A percentile compares a stretch with the other conserved stretches of the same genome.
phyloP scores from a whole-genome alignment of 345 rosid species.

The Garcia nutans region DNA sequence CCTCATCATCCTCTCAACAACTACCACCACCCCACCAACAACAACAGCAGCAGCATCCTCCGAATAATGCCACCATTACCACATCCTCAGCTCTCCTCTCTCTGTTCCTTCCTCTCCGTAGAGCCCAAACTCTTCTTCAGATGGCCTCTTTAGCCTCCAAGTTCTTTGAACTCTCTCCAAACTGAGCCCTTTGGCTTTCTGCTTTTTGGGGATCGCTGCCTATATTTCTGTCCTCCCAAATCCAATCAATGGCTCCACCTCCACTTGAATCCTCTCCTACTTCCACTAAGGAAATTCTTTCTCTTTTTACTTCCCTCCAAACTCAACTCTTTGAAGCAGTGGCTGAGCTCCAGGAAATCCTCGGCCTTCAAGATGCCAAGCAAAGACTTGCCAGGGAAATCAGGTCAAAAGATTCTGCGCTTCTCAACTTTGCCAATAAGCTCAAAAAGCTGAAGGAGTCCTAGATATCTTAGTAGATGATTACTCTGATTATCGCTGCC shows the following conservation, averaged over 20 bases:
- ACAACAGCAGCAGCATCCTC: conserved; percentile 26
- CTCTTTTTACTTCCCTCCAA: conserved; percentile 70
- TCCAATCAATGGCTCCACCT: conserved; percentile 46
- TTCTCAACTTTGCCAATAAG: conserved; percentile 70
- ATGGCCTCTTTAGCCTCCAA: conserved; percentile 71
- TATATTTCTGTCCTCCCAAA: conserved; percentile 60
- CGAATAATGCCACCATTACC: conserved; percentile 29
- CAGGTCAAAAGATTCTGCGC: conserved; percentile 49
- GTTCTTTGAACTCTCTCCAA: conserved; percentile 77
- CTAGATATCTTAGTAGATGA: conserved; percentile 84
- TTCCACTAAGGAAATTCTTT: conserved; percentile 58
- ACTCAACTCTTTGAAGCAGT: conserved; percentile 90
- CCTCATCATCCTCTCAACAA: conserved; percentile 37
- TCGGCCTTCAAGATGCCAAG: conserved; percentile 84
- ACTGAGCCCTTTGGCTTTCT: conserved; percentile 69
- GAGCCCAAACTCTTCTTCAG: conserved; percentile 86
- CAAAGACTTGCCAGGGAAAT: conserved; percentile 63
- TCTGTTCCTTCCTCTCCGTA: conserved; percentile 83
- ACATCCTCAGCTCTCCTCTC: conserved; percentile 69
- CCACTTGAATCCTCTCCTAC: conserved; percentile 58
- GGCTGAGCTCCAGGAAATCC: conserved; percentile 85
- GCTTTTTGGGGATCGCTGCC: conserved; percentile 79
- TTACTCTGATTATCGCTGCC: conserved; percentile 72
- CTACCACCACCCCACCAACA: conserved; percentile 34
- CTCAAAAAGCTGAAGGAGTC: conserved; percentile 71